Conservation (phyloP, 306 rosid genomes). For the Sicyos edulis region DNA sequence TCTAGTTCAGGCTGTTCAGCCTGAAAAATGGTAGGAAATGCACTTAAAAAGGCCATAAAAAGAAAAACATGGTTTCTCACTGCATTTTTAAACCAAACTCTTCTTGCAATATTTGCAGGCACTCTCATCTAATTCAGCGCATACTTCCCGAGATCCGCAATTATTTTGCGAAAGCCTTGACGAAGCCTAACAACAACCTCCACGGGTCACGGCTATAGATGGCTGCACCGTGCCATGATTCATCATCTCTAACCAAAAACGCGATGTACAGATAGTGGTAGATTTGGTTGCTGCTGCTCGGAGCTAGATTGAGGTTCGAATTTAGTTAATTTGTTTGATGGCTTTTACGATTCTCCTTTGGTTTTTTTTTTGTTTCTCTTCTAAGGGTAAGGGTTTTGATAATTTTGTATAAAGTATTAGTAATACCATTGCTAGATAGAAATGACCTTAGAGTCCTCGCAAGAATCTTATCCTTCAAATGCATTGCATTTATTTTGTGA, state of each 20-base stretch:
- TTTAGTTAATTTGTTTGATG: constrained; percentile 37
- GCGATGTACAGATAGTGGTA: constrained; percentile 67
- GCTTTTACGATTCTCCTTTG: constrained; percentile 21
- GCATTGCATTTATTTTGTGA: constrained; percentile 18
- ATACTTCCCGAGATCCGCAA: constrained; percentile 70
- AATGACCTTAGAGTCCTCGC: no score
- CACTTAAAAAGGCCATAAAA: constrained; percentile 2
- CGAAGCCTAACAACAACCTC: constrained; percentile 48
- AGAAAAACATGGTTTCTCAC: not conserved
- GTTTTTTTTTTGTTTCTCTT: constrained; percentile 18
- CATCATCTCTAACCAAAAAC: constrained; percentile 60
- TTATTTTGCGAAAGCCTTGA: constrained; percentile 72
- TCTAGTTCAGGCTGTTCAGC: no score
- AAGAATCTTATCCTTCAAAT: not conserved
- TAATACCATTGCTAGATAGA: no score
- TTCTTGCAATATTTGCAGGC: constrained; percentile 55
- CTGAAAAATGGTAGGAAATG: not conserved
- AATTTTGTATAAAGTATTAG: constrained; percentile 12
- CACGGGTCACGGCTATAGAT: constrained; percentile 51
- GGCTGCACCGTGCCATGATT: constrained; percentile 26
- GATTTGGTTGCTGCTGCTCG: constrained; percentile 29
- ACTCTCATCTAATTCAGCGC: constrained; percentile 58
- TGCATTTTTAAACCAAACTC: constrained; percentile 19
- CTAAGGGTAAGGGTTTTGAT: constrained; percentile 30
- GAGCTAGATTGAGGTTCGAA: constrained; percentile 27